Percentiles rank a stretch among this genome's conserved stretches.
Evolutionary conservation across 257 asterid species (phyloP).

Genomic region (Solanum megistacrolobum): DNA sequence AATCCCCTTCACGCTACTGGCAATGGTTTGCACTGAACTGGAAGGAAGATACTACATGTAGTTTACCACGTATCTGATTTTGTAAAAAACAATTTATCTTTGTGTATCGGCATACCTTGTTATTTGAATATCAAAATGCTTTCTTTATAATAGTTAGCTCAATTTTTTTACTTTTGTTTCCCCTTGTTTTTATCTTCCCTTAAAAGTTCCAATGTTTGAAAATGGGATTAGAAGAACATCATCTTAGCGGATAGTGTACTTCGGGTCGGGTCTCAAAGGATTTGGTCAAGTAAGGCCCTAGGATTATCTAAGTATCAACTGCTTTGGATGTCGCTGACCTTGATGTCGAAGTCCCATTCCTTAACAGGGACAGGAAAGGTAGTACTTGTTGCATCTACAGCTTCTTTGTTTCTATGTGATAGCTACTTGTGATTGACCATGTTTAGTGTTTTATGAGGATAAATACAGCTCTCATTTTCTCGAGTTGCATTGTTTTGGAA

Average conservation of each 20-base stretch:
- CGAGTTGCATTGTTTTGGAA: not conserved
- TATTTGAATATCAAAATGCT: not conserved
- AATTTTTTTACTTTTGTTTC: not conserved
- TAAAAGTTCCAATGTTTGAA: not conserved
- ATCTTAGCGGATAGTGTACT: not conserved
- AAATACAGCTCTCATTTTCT: not conserved
- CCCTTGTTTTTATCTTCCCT: not conserved
- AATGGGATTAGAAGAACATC: not conserved
- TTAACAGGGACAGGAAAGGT: not conserved
- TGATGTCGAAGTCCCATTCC: not conserved
- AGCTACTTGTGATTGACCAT: not conserved
- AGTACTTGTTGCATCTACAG: not conserved
- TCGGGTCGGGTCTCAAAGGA: not conserved
- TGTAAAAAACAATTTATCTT: constrained; percentile 14
- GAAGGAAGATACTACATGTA: constrained; percentile 2
- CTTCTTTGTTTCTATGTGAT: not conserved
- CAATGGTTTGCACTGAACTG: constrained; percentile 32
- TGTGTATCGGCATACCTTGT: not conserved
- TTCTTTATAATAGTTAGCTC: not conserved
- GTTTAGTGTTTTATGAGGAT: not conserved
- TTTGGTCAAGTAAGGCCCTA: not conserved
- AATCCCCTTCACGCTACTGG: constrained; percentile 30
- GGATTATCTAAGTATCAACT: not conserved
- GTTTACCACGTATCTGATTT: constrained; percentile 12
- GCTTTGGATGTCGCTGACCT: not conserved